Evolutionary conservation across 2,329 filamentous ascomycete genomes (phyloP).

Genomic region (Epichloe gansuensis): DNA sequence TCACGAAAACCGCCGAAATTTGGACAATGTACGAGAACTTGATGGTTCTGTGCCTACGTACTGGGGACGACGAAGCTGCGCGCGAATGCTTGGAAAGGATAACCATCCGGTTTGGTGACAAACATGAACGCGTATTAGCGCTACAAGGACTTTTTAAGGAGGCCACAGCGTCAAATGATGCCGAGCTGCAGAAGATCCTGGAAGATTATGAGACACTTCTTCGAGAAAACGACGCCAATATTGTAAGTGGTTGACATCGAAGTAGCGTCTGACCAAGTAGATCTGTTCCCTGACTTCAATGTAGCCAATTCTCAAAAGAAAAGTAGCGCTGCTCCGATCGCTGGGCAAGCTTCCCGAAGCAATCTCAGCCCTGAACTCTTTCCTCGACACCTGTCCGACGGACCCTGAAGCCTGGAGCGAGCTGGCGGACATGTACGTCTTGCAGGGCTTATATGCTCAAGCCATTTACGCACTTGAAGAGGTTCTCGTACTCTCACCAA

Average conservation of each 20-base stretch:
- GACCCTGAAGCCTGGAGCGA: slow-evolving; percentile 93
- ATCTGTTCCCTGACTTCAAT: slow-evolving; percentile 11
- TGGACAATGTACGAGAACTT: slow-evolving; percentile 85
- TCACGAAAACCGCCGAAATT: slow-evolving; percentile 60
- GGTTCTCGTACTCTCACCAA: slow-evolving; percentile 71
- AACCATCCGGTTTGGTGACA: slow-evolving; percentile 63
- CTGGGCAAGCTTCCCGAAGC: slow-evolving; percentile 61
- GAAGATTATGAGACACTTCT: slow-evolving; percentile 68
- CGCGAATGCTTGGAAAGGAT: slow-evolving; percentile 63
- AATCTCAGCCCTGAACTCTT: slow-evolving; percentile 55
- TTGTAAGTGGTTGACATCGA: slow-evolving; percentile 39
- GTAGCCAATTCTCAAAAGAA: slow-evolving; percentile 76
- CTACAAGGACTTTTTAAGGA: slow-evolving; percentile 75
- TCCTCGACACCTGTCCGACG: slow-evolving; percentile 74
- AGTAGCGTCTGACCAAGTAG: slow-evolving; percentile 1
- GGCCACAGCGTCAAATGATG: slow-evolving; percentile 55
- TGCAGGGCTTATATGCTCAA: slow-evolving; percentile 66
- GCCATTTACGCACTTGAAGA: slow-evolving; percentile 85
- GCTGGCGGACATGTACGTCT: slow-evolving; percentile 73
- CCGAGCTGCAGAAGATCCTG: slow-evolving; percentile 55
- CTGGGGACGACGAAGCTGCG: slow-evolving; percentile 69
- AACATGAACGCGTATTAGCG: slow-evolving; percentile 78
- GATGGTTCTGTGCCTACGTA: slow-evolving; percentile 69
- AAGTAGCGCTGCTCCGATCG: slow-evolving; percentile 65
- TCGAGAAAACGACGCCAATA: slow-evolving; percentile 60